Percentiles rank a stretch among this genome's conserved stretches.
These are phyloP conservation scores for Terana coerulea DNA, from an alignment of 768 basidiomycete species.

Conservation along the genomic window DNA sequence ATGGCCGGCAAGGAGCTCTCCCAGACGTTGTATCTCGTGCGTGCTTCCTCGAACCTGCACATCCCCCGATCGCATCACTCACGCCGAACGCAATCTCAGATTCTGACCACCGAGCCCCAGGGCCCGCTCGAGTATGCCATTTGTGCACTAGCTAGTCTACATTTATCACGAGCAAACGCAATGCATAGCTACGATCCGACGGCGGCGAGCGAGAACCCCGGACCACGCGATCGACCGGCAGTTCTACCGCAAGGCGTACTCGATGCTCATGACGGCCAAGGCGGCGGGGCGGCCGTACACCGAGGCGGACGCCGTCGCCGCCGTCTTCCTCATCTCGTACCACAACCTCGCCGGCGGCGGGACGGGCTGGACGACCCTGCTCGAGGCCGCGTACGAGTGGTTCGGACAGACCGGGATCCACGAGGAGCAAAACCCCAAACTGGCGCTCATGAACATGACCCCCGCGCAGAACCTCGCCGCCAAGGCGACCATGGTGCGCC, in stretches of 20 bases:
- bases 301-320: constrained; percentile 73
- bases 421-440: constrained; percentile 59
- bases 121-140: constrained; percentile 72
- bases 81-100: constrained; percentile 28
- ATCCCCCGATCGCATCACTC: constrained; percentile 5
- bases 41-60: constrained; percentile 21
- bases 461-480: constrained; percentile 53
- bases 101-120: constrained; percentile 60
- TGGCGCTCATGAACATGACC: constrained; percentile 53
- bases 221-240: constrained; percentile 41
- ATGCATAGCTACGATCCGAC: constrained; percentile 26
- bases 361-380: constrained; percentile 66
- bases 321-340: constrained; percentile 72
- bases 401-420: constrained; percentile 61
- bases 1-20: constrained; percentile 62
- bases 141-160: constrained; percentile 72
- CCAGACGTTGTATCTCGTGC: constrained; percentile 63
- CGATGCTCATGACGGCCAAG: constrained; percentile 54
- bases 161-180: constrained; percentile 31
- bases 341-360: constrained; percentile 66
- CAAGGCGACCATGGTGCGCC: constrained; percentile 70
- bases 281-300: constrained; percentile 50
- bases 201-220: constrained; percentile 57
- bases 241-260: constrained; percentile 66
- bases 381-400: constrained; percentile 76